A percentile compares a stretch with the other conserved stretches of the same genome.
phyloP scores from a whole-genome alignment of 2,329 filamentous ascomycete genomes.

The Exophiala sideris region DNA sequence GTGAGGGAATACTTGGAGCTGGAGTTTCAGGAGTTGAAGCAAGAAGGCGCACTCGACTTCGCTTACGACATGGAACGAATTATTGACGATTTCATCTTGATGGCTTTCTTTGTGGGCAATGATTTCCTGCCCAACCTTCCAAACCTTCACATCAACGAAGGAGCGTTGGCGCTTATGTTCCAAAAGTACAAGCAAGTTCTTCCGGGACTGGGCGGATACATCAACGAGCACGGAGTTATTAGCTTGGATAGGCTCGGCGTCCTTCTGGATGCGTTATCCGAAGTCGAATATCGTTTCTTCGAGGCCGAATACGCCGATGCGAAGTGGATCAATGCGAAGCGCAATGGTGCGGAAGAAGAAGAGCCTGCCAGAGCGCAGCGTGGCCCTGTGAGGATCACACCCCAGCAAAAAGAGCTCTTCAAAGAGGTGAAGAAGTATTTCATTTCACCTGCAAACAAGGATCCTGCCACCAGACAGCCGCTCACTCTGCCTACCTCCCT shows the following conservation, averaged over 20 bases:
- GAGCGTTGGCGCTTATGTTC: slow-evolving; percentile 95
- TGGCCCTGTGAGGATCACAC: slow-evolving; percentile 64
- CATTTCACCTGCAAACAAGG: slow-evolving; percentile 59
- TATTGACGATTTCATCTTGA: slow-evolving; percentile 98
- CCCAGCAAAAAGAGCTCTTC: slow-evolving; percentile 77
- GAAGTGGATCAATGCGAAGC: slow-evolving; percentile 88
- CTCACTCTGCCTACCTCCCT: slow-evolving; percentile 72
- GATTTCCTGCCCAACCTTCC: slow-evolving; percentile 98
- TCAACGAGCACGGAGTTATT: slow-evolving; percentile 92
- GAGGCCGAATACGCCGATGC: slow-evolving; percentile 85
- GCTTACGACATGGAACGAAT: slow-evolving; percentile 90
- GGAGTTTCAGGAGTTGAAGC: slow-evolving; percentile 89
- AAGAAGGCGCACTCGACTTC: slow-evolving; percentile 68
- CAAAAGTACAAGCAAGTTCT: slow-evolving; percentile 89
- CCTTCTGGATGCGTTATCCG: slow-evolving; percentile 77
- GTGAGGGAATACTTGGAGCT: slow-evolving; percentile 95
- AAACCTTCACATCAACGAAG: slow-evolving; percentile 96
- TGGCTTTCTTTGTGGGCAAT: slow-evolving; percentile 99
- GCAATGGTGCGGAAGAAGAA: slow-evolving; percentile 62
- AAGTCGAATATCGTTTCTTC: slow-evolving; percentile 89
- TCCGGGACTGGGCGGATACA: slow-evolving; percentile 84
- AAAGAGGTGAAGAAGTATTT: slow-evolving; percentile 78
- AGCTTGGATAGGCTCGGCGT: slow-evolving; percentile 75
- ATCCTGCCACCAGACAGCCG: slow-evolving; percentile 45
- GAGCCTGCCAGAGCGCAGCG: slow-evolving; percentile 52